Base-by-base conservation (phyloP, 2,329 filamentous ascomycete species). In the Cercospora canescens region DNA sequence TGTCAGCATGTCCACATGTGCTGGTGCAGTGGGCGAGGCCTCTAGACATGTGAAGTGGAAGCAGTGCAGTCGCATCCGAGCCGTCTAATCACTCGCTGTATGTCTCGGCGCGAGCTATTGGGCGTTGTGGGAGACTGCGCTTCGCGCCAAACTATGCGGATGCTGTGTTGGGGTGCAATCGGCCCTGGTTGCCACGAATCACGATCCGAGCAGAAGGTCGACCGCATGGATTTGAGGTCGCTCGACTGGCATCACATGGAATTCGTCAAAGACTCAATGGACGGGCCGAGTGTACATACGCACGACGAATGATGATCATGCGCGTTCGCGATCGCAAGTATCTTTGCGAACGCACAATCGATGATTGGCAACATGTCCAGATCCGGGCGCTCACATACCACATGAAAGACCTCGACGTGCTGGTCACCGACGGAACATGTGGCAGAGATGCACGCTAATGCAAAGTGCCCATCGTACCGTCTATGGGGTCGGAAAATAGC, bases 391-490 rank as follows among this genome's bases (percentile, higher is more conserved):
- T 35, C 6, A 28, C 57, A 41, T 24, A 30, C 14, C 39, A 50
- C 41, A 48, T 26, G 28, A 7, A n/a, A 50, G 58, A 32, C 41
- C 57, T 60, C 14, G 57, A 30, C 26, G 39, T 41, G 41, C 41
- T 45, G 41, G 41, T n/a, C 14, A 39, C 26, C 34, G 24, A 8
- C 34, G 61, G 55, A 45, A 59, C 32, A 26, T 63, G 60, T 66
- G 60, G 64, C 64, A 59, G 41, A 28, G 21, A 55, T 30, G 30
- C 54, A 52, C 65, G 65, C 65, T 67, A 67, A 64, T 67, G 65
- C 65, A 64, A n/a, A 30, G 37, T 18, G 35, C 24, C 60, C 63
- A 52, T 63, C 55, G 60, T 41, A 48, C 58, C 52, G 52, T 24
- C 57, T 48, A 28, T 26, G 54, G 54, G 39, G 18, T 59, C 65